These are phyloP conservation scores for Penicillium sp. DNA, from an alignment of 2,329 filamentous ascomycete genomes.

Conservation along the genomic window DNA sequence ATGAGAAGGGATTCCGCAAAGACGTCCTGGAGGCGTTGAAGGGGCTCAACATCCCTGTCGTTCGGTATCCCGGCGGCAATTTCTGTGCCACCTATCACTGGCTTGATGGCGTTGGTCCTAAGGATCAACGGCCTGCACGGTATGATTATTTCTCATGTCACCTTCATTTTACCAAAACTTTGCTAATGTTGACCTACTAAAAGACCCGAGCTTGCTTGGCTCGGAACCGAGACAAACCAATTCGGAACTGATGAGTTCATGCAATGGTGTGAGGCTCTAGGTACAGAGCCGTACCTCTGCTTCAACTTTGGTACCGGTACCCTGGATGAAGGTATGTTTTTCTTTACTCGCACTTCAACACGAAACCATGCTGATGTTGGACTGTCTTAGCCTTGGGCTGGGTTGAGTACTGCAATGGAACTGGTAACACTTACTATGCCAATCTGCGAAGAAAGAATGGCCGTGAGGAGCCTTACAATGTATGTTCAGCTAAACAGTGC, in stretches of 20 bases:
- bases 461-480: conserved; percentile 71
- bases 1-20: conserved; percentile 72
- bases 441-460: conserved; percentile 76
- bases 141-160: conserved; percentile 27
- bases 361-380: neutral
- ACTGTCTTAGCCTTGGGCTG: conserved; percentile 61
- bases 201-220: conserved; percentile 75
- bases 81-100: conserved; percentile 85
- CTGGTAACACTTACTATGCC: conserved; percentile 75
- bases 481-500: conserved; percentile 22
- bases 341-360: neutral
- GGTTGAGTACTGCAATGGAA: conserved; percentile 84
- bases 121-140: conserved; percentile 63
- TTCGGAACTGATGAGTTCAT: conserved; percentile 88
- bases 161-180: neutral
- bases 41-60: conserved; percentile 72
- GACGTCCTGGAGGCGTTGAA: conserved; percentile 74
- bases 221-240: conserved; percentile 71
- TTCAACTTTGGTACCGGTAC: conserved; percentile 79
- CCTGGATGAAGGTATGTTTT: conserved; percentile 51
- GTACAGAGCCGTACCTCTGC: conserved; percentile 75
- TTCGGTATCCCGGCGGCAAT: conserved; percentile 80
- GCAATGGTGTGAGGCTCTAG: conserved; percentile 71
- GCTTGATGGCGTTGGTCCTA: conserved; percentile 76
- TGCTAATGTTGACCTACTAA: neutral